Percentiles rank a stretch among this genome's conserved stretches.
Conservation (phyloP, 1,284 basidiomycete species). For the Trichosporon sp. region DNA sequence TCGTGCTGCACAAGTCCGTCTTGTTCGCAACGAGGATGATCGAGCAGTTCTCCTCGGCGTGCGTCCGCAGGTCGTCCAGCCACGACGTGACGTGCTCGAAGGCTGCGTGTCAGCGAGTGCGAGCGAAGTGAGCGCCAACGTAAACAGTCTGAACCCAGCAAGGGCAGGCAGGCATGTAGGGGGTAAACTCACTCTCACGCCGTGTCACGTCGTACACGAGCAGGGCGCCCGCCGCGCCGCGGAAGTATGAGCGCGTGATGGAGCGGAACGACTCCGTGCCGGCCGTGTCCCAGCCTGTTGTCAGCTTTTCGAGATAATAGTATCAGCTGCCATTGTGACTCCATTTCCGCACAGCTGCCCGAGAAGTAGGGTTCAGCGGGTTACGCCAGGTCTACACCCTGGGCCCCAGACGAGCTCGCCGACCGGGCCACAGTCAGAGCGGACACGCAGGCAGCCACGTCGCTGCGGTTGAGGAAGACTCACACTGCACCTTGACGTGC, state of each 20-base stretch:
- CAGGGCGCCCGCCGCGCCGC: conserved; percentile 85
- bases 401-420: too few relatives aligned
- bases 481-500: conserved; percentile 47
- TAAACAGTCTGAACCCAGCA: not conserved
- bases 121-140: not conserved
- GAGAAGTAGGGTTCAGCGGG: too few relatives aligned
- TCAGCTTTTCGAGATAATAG: too few relatives aligned
- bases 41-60: conserved; percentile 45
- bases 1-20: conserved; percentile 37
- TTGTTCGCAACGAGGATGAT: conserved; percentile 48
- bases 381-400: too few relatives aligned
- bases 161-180: not conserved
- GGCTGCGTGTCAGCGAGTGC: conserved; percentile 22
- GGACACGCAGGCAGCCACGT: too few relatives aligned
- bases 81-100: conserved; percentile 45
- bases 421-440: too few relatives aligned
- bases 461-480: too few relatives aligned
- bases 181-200: conserved; percentile 47
- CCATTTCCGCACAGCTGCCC: too few relatives aligned
- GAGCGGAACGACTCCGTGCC: conserved; percentile 50
- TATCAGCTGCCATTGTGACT: too few relatives aligned
- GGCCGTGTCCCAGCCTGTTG: conserved; percentile 48
- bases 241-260: conserved; percentile 92
- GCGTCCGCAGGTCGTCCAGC: conserved; percentile 39
- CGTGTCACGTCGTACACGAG: conserved; percentile 94